A percentile compares a stretch with the other conserved stretches of the same genome.
Conservation (phyloP, 2,329 filamentous ascomycete genomes). For the Trichoderma hamatum region DNA sequence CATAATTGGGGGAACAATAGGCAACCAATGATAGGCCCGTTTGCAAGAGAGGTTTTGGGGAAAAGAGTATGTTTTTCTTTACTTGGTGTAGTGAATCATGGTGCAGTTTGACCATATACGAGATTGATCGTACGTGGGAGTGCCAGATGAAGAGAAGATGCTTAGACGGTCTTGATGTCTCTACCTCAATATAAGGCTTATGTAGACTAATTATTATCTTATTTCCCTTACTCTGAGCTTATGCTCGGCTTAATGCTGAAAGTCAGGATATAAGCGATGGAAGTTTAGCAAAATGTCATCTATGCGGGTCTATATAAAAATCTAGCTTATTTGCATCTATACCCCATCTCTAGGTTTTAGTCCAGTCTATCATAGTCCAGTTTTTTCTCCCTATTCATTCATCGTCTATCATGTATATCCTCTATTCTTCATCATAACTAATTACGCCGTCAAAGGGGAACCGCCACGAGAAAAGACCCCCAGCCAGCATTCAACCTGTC, state of each 20-base stretch:
- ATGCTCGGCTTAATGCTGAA: not conserved
- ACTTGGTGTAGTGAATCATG: slow-evolving; percentile 18
- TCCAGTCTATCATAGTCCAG: slow-evolving; percentile 14
- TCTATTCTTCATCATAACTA: not conserved
- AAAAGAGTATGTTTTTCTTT: not conserved
- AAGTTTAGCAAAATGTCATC: not conserved
- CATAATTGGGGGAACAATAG: slow-evolving; percentile 5
- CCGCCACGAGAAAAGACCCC: slow-evolving; percentile 56
- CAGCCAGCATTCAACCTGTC: slow-evolving; percentile 68
- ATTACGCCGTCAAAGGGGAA: slow-evolving; percentile 22
- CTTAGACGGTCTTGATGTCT: not conserved
- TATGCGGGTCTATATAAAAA: not conserved
- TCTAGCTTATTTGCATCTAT: not conserved
- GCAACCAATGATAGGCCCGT: not conserved
- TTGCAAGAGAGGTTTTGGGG: not conserved
- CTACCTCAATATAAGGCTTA: not conserved
- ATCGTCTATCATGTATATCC: slow-evolving; percentile 11
- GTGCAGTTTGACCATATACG: not conserved
- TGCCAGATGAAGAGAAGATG: not conserved
- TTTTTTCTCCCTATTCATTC: not conserved
- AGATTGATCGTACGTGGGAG: not conserved
- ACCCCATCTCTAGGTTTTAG: not conserved
- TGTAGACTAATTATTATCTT: not conserved
- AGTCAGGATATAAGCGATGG: not conserved
- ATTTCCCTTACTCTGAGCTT: not conserved